Evolutionary conservation across 345 rosid genomes (phyloP).

Genomic region (Bretschneidera sinensis): DNA sequence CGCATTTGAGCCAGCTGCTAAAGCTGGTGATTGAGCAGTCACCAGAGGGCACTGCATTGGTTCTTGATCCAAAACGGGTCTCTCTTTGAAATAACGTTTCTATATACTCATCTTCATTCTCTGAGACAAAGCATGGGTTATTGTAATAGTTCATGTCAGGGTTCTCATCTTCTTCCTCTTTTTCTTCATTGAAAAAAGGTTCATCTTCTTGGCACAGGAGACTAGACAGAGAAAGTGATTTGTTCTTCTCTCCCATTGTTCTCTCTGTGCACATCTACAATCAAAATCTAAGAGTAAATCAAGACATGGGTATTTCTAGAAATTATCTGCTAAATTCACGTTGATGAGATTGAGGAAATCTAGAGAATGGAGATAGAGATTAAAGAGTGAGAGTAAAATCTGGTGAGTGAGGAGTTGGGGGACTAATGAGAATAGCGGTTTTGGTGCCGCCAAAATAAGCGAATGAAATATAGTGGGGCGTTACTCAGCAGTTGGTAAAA

Average conservation of each 20-base stretch:
- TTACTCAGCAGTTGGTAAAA: constrained; percentile 45
- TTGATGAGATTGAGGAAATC: constrained; percentile 25
- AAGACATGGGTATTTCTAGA: constrained; percentile 23
- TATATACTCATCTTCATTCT: constrained; percentile 37
- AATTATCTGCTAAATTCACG: constrained; percentile 26
- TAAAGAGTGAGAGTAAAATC: constrained; percentile 2
- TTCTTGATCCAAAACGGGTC: constrained; percentile 21
- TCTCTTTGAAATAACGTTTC: constrained; percentile 36
- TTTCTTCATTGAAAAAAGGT: constrained; percentile 30
- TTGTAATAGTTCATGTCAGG: too few species aligned
- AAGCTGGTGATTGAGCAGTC: constrained; percentile 3
- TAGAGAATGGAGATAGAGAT: constrained; percentile 23
- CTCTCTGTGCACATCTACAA: constrained; percentile 21
- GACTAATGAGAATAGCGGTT: constrained; percentile 41
- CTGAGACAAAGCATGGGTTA: constrained; percentile 19
- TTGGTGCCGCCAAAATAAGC: constrained; percentile 86
- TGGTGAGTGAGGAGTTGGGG: constrained; percentile 7
- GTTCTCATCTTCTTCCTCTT: too few species aligned
- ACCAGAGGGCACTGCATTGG: constrained; percentile 12
- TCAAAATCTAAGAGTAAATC: constrained; percentile 10
- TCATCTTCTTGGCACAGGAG: constrained; percentile 56
- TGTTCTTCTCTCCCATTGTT: constrained; percentile 32
- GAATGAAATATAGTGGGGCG: constrained; percentile 43
- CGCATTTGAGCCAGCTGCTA: constrained; percentile 29
- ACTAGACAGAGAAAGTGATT: constrained; percentile 35